Evolutionary conservation across 192 early-diverging fungal species (phyloP).

Genomic region (Dimargaris cristalligena): DNA sequence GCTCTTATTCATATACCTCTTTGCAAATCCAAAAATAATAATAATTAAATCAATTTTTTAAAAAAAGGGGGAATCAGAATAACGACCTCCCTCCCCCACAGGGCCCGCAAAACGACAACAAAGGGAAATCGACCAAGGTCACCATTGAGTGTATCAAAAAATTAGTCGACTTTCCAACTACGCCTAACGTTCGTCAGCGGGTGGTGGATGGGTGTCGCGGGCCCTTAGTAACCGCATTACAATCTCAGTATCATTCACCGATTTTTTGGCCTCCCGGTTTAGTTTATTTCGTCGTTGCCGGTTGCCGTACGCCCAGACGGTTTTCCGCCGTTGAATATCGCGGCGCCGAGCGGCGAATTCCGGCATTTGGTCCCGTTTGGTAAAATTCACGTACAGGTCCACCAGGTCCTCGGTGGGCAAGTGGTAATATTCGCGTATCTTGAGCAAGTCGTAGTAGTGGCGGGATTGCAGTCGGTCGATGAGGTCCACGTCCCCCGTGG

Average conservation of each 20-base stretch:
- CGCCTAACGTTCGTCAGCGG: too few species aligned
- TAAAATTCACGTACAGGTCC: conserved; percentile 30
- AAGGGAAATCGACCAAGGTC: too few species aligned
- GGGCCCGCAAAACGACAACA: too few species aligned
- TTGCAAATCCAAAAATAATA: too few species aligned
- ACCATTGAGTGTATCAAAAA: too few species aligned
- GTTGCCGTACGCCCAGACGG: conserved; percentile 31
- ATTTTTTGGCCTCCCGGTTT: conserved; percentile 21
- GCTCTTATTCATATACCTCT: too few species aligned
- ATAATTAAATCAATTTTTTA: too few species aligned
- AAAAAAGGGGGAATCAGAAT: too few species aligned
- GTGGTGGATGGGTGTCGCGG: too few species aligned
- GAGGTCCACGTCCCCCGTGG: conserved; percentile 44
- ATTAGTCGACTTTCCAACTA: too few species aligned
- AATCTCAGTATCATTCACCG: conserved; percentile 25
- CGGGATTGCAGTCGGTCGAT: conserved; percentile 39
- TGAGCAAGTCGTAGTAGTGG: conserved; percentile 46
- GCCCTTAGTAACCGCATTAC: conserved; percentile 27
- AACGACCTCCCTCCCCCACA: too few species aligned
- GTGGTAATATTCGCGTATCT: conserved; percentile 47
- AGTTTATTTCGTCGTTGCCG: conserved; percentile 18
- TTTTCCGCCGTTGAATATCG: not conserved
- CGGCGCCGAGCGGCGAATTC: not conserved
- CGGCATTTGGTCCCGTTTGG: not conserved
- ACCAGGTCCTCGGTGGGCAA: conserved; percentile 46